Evolutionary conservation across 202 grass and related monocot genomes (phyloP), one percentile per base, ranked within the genome.

Genomic region (Carex arenaria): DNA sequence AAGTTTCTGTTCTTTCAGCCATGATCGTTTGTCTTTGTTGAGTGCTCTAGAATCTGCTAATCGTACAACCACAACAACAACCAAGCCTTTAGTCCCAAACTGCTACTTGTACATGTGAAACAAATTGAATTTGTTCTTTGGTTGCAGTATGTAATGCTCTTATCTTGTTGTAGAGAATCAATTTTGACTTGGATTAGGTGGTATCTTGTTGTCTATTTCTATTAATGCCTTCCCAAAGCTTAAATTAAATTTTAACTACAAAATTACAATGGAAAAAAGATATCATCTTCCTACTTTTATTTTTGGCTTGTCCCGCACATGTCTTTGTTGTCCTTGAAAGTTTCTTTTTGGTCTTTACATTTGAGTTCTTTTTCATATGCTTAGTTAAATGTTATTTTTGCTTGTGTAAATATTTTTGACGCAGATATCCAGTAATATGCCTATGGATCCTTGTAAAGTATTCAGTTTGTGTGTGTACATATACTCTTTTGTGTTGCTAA

Each of bases 371-470:
- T 59, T 56, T 9, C 52, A 59, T 34, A 78, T 59, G 26, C 26
- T 78, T 57, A 36, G 15, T 78, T n/a, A 76, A 76, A 55, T 5
- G 1, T 30, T 36, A 36, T 11, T 56, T 56, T 57, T 18, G 28
- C 73, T 59, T 77, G 7, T 77, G 52, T 7, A 78, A 77, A 19
- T 77, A 56, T 3, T 77, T 57, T 57, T 77, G 28, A 77, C 31
- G 47, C 22, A 57, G 15, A 57, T 36, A 2, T n/a, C 47, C 28
- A 78, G 30, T 77, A 77, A 59, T 77, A 31, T 77, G 53, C 53
- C 19, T 30, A 77, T 4, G 73, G 30, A 77, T 38, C 7, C 7
- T 5, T 55, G 28, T 77, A n/a, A 57, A 57, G 52, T 12, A 11
- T 77, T 54, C 14, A 7, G 11, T 59, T 36, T 76, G 51, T 32